Conservation (phyloP, 2,329 filamentous ascomycete species). For the Claviceps sp. region DNA sequence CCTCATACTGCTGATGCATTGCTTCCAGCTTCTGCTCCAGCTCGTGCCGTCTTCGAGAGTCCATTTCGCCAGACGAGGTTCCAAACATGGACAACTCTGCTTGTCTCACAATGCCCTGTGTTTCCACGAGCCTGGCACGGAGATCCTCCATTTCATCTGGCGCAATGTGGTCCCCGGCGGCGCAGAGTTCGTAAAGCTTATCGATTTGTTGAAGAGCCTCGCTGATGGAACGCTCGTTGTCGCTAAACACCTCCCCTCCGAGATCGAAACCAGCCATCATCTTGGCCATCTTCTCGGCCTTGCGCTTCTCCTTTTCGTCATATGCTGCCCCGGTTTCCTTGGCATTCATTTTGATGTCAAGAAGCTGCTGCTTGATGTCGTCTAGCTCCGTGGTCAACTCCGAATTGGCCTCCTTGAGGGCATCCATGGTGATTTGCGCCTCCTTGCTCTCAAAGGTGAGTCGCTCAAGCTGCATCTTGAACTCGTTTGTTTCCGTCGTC, state of each 20-base stretch:
- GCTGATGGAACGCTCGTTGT: constrained; percentile 77
- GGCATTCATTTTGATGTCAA: constrained; percentile 92
- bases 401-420: constrained; percentile 85
- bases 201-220: constrained; percentile 77
- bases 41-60: constrained; percentile 57
- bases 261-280: constrained; percentile 99
- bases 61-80: constrained; percentile 46
- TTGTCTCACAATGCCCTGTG: constrained; percentile 84
- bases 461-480: constrained; percentile 94
- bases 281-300: constrained; percentile 98
- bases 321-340: constrained; percentile 82
- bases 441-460: constrained; percentile 94
- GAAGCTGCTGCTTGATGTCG: constrained; percentile 87
- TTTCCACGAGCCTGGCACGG: constrained; percentile 68
- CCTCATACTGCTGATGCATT: constrained; percentile 74
- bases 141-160: constrained; percentile 71
- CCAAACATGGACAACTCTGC: constrained; percentile 78
- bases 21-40: constrained; percentile 63
- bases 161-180: constrained; percentile 64
- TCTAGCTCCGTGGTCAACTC: constrained; percentile 88
- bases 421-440: constrained; percentile 93
- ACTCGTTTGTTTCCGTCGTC: constrained; percentile 73
- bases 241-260: constrained; percentile 81
- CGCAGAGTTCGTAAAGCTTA: constrained; percentile 60
- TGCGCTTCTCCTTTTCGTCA: constrained; percentile 97